Evolutionary conservation across 257 asterid species (phyloP), one percentile per base, ranked within the genome.

Genomic region (Knoxia roxburghii): DNA sequence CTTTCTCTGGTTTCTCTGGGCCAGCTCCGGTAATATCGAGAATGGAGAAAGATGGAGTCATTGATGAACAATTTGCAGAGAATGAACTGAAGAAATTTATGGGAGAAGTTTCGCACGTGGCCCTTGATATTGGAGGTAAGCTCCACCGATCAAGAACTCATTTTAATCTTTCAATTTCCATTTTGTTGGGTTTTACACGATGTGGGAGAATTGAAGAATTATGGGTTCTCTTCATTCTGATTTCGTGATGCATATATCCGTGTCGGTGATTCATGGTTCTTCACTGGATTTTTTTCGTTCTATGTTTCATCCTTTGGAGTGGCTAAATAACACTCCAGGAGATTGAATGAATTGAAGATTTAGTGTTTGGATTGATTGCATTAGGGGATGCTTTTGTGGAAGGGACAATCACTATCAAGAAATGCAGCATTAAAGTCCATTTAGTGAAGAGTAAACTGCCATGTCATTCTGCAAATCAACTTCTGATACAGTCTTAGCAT

Each of bases 121-220:
- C 96, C 67, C 94, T 91, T 56, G 97, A 91, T 68, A 91, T 91
- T 56, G 96, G 97, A 80, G 97, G 97, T 91, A 76, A 65, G 64
- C 53, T 71, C 62, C 26, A 43, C 62, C 24, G 26, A 53, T 62
- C 11, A 3, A 6, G 3, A 17, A 29, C 11, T 54, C 33, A 7
- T 18, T 62, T 40, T 56, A 12, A 30, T 30, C 5, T 37, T 9
- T 37, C 41, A 37, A 6, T 69, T 50, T 68, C 11, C n/a, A n/a
- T n/a, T 64, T 46, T 30, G 56, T 24, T 68, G 72, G 13, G 33
- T 54, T 68, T 26, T 43, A 9, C 51, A 18, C 17, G 11, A 6
- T 27, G 3, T 32, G 43, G 11, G 6, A 27, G 27, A 8, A 46
- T 32, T 64, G 58, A 49, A 24, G 41, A 46, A 46, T 29, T 4